phyloP scores from a whole-genome alignment of 108 stramenopile species.

The Skeletonema tropicum region DNA sequence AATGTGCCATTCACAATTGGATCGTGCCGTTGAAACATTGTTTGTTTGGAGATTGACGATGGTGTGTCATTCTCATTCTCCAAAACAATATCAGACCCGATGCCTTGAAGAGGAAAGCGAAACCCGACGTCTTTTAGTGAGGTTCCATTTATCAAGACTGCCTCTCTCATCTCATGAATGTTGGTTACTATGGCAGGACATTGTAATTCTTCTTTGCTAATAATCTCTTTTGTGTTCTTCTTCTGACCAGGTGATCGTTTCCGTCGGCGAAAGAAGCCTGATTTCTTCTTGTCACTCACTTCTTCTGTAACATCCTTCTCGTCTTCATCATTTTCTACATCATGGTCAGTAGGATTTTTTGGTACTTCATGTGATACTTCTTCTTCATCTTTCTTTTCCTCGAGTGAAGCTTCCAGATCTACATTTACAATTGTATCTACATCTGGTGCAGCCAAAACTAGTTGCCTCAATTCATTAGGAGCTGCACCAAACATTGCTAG shows the following conservation, averaged over 20 bases:
- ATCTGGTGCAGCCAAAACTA: too few species aligned
- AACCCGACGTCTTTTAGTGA: conserved; percentile 49
- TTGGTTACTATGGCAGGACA: conserved; percentile 41
- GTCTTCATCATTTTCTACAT: neutral
- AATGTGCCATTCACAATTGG: conserved; percentile 49
- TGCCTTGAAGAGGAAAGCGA: conserved; percentile 34
- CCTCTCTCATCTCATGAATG: conserved; percentile 44
- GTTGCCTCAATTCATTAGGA: too few species aligned
- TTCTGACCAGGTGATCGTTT: neutral
- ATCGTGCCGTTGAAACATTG: conserved; percentile 36
- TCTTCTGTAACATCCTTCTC: neutral
- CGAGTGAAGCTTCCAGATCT: neutral
- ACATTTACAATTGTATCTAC: too few species aligned
- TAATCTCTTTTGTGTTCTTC: neutral
- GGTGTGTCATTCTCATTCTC: neutral
- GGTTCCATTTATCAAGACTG: conserved; percentile 31
- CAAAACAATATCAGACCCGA: conserved; percentile 33
- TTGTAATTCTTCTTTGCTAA: conserved; percentile 32
- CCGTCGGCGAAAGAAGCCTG: neutral
- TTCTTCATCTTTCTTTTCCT: neutral
- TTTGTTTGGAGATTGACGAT: neutral
- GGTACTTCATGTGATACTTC: neutral
- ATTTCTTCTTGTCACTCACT: neutral
- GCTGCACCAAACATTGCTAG: too few species aligned
- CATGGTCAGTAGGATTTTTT: neutral